Base-by-base conservation (phyloP, 1,284 basidiomycete species). In the Ceratorhiza oryzae-sativae region DNA sequence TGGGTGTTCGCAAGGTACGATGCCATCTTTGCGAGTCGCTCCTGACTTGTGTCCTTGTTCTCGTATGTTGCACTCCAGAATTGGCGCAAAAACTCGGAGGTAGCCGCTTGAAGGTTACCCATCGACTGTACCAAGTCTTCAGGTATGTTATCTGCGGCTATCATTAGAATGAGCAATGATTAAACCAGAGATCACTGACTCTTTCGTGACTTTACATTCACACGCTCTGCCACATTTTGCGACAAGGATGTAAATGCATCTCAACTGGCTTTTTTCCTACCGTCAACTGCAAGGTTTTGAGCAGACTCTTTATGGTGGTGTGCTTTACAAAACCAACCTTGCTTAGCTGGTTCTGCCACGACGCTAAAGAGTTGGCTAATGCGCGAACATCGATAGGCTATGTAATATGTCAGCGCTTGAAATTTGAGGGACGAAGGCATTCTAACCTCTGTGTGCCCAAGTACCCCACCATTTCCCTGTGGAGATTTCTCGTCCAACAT, bases 1-100 rank as follows among this genome's bases (percentile, higher is more conserved):
- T 86, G 87, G 0, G 92, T 95, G 78, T 87, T 90, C 41, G 83
- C 81, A 36, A 97, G 84, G 77, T 94, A 96, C 1, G 84, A 86
- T 8, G 88, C 87, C 95, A 97, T 97, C 81, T 93, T 95, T 6
- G 87, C 86, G 0, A 78, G 93, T 89, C 1, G 86, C 84, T 10
- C 86, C 83, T 0, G 87, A 87, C 6, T 85, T 79, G 1, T 81
- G 76, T 2, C 82, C 79, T 1, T 86, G 77, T 0, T 83, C 82
- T 73, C 84, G 84, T 96, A 91, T 61, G 94, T 86, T 0, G 94
- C 87, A 10, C 90, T 86, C 95, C 96, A 99, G 79, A 95, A 98
- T 79, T 98, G 97, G 10, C 97, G 88, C 10, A 99, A 84, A 79
- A 98, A 98, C 80, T 99, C 97, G 76, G 94, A 95, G 1, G 95